phyloP scores from a whole-genome alignment of 805 yeast genomes.

The Candida oleophila region DNA sequence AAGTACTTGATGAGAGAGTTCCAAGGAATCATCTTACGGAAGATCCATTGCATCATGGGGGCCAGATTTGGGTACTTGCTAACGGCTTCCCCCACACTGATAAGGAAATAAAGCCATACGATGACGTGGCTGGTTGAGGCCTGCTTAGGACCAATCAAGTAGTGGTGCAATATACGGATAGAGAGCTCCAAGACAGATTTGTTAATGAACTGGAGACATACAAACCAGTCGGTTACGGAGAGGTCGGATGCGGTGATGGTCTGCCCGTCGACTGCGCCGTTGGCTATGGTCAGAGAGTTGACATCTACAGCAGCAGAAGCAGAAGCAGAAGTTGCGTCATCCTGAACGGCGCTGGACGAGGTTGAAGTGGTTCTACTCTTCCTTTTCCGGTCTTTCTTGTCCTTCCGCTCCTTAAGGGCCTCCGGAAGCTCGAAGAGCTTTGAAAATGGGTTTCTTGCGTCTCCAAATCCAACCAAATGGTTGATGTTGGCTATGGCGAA shows the following conservation, averaged over 20 bases:
- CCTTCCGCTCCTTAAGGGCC: slow-evolving; percentile 68
- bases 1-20: slow-evolving; percentile 60
- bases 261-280: slow-evolving; percentile 28
- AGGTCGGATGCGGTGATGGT: slow-evolving; percentile 34
- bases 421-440: slow-evolving; percentile 70
- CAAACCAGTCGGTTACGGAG: slow-evolving; percentile 51
- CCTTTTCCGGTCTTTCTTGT: slow-evolving; percentile 65
- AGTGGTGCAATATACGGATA: slow-evolving; percentile 65
- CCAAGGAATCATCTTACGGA: slow-evolving; percentile 68
- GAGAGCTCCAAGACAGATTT: slow-evolving; percentile 66
- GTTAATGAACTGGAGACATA: slow-evolving; percentile 53
- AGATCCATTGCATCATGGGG: slow-evolving; percentile 48
- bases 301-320: slow-evolving; percentile 12
- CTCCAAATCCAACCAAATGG: slow-evolving; percentile 78
- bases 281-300: slow-evolving; percentile 15
- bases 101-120: slow-evolving; percentile 73
- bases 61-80: slow-evolving; percentile 44
- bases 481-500: slow-evolving; percentile 76
- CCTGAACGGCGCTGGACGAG: slow-evolving; percentile 8
- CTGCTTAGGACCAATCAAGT: slow-evolving; percentile 67
- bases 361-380: slow-evolving; percentile 30
- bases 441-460: slow-evolving; percentile 73
- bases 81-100: slow-evolving; percentile 59
- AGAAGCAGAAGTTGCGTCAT: slow-evolving; percentile 4
- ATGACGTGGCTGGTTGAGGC: slow-evolving; percentile 71